Conservation (phyloP, 2,329 filamentous ascomycete genomes). For the Aspergillus viridinutans region DNA sequence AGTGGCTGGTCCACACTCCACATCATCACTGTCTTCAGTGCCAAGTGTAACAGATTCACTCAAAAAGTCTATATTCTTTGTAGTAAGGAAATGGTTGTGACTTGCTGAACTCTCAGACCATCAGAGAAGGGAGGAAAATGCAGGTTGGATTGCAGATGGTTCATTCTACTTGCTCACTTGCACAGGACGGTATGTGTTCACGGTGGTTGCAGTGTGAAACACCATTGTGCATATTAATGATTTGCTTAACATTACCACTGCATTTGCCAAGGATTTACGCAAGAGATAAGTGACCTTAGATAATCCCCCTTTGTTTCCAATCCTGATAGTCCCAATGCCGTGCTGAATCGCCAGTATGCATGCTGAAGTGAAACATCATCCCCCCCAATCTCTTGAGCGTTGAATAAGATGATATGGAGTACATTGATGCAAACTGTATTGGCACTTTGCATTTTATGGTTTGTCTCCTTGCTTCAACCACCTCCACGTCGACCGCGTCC, state of each 20-base stretch:
- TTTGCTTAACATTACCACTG: not conserved
- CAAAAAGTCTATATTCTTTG: not conserved
- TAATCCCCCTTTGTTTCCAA: too few species aligned
- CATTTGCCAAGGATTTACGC: not conserved
- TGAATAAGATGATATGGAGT: too few species aligned
- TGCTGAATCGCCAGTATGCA: too few species aligned
- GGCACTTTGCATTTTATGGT: not conserved
- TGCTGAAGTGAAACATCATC: not conserved
- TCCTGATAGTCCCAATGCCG: too few species aligned
- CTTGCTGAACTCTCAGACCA: not conserved
- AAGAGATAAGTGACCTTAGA: too few species aligned
- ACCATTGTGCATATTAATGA: conserved; percentile 3
- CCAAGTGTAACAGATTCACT: not conserved
- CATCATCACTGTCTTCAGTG: not conserved
- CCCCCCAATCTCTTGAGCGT: not conserved
- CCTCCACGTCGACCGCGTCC: not conserved
- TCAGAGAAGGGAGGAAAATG: not conserved
- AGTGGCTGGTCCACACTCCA: not conserved
- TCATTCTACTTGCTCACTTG: conserved; percentile 3
- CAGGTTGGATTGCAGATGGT: conserved; percentile 4
- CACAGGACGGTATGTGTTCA: not conserved
- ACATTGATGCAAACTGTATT: not conserved
- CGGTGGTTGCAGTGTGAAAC: conserved; percentile 13
- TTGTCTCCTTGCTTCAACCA: not conserved
- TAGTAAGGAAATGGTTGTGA: not conserved